Evolutionary conservation across 1,284 basidiomycete species (phyloP).

Genomic region (Cystobasidiaceae sp.): DNA sequence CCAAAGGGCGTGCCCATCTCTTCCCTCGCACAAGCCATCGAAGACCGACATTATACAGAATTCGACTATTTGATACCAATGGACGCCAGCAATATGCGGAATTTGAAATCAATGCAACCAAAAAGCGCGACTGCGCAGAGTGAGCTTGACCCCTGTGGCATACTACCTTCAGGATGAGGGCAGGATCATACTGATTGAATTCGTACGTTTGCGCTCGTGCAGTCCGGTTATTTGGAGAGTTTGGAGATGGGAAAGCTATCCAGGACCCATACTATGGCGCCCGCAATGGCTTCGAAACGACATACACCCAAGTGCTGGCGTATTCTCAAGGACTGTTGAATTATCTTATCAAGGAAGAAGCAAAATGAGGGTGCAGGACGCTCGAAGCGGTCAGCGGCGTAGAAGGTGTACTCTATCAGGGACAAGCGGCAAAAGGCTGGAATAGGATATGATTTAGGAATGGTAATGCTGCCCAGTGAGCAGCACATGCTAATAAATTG

Average conservation of each 20-base stretch:
- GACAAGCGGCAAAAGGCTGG: too few relatives aligned
- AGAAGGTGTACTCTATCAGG: too few relatives aligned
- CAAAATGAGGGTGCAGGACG: too few relatives aligned
- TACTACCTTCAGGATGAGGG: too few relatives aligned
- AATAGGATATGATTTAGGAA: too few relatives aligned
- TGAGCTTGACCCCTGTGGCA: too few relatives aligned
- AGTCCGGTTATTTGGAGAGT: constrained; percentile 38
- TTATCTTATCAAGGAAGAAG: too few relatives aligned
- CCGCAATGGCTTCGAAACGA: constrained; percentile 36
- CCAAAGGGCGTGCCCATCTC: constrained; percentile 37
- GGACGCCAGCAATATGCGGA: constrained; percentile 37
- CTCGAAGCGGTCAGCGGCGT: too few relatives aligned
- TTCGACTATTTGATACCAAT: constrained; percentile 41
- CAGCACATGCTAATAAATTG: too few relatives aligned
- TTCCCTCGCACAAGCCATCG: constrained; percentile 33
- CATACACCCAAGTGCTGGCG: constrained; percentile 35
- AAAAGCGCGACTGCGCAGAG: constrained; percentile 10
- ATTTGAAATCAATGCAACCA: constrained; percentile 32
- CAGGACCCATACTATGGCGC: constrained; percentile 40
- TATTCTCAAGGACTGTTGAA: constrained; percentile 36
- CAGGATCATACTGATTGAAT: too few relatives aligned
- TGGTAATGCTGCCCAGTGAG: too few relatives aligned
- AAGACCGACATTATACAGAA: constrained; percentile 35
- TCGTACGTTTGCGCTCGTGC: background rate
- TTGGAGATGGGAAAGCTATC: constrained; percentile 35